Base-by-base conservation (phyloP, 768 basidiomycete species). In the Tremella mesenterica region DNA sequence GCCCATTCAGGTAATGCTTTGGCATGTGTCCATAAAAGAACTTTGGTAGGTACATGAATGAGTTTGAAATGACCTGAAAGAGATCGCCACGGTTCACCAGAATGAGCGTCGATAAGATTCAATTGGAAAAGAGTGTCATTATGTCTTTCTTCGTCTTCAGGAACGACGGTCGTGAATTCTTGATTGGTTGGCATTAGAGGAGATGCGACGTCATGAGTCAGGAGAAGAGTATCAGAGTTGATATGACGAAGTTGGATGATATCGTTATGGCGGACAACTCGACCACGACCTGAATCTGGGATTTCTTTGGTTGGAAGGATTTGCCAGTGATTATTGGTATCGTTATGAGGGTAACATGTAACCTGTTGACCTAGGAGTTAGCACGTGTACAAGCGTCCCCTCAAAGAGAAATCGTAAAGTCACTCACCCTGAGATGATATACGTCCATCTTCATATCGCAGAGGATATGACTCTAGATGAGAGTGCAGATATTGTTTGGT, bases 101-200 rank as follows among this genome's bases (percentile, higher is more conserved):
- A 81, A 54, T 81, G 77, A 0, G 80, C 86, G 39, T 88, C 86
- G 36, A 80, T 77, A 31, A 99, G 77, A 6, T 80, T 71, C 12
- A 99, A 64, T 58, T 80, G 77, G 81, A 96, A 99, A 8, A 91
- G 78, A 0, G 93, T 96, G 55, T 99, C 92, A 57, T 88, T 87
- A 69, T 85, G 79, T 46, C 86, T 80, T 7, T 79, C 77, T 52
- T 82, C 76, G 59, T 93, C 87, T 56, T 87, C 84, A 66, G 81
- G 85, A 4, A 84, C 71, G 82, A 84, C 85, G 0, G 95, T 97
- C 5, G 95, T 99, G 74, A 97, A 91, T 73, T 99, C 95, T 70
- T 96, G 91, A 72, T 97, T 97, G 44, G 95, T 99, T 14, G 95
- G 85, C 85, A 89, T 92, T 45, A 91, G 80, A 4, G 95, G 88